Conservation (phyloP, 2,329 filamentous ascomycete genomes). For the Zymoseptoria ardabiliae region DNA sequence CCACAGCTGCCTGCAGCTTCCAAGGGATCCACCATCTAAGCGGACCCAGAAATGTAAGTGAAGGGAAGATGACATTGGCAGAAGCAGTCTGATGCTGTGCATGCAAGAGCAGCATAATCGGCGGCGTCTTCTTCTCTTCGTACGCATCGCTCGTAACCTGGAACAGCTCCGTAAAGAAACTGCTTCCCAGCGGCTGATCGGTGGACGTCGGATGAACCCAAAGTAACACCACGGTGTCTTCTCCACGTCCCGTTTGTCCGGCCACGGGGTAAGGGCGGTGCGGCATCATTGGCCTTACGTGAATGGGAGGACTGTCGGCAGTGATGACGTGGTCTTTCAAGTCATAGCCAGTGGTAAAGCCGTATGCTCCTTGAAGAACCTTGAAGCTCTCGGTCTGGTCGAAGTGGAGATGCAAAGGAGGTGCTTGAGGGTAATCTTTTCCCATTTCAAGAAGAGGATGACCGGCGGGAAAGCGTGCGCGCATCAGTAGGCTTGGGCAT, state of each 20-base stretch:
- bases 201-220: constrained; percentile 5
- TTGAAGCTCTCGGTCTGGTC: constrained; percentile 12
- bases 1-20: constrained; percentile 3
- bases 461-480: background rate
- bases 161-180: constrained; percentile 9
- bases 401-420: constrained; percentile 9
- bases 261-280: constrained; percentile 3
- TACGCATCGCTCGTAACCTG: background rate
- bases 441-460: constrained; percentile 2
- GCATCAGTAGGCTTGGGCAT: constrained; percentile 1
- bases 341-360: constrained; percentile 5
- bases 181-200: constrained; percentile 2
- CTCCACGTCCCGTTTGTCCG: background rate
- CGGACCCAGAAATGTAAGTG: constrained; percentile 1
- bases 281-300: constrained; percentile 1
- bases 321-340: constrained; percentile 5
- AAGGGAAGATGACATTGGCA: constrained; percentile 3
- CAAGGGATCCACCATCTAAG: constrained; percentile 11
- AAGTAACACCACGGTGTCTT: constrained; percentile 4
- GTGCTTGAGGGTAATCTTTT: constrained; percentile 1
- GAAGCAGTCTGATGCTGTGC: constrained; percentile 6
- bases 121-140: constrained; percentile 1
- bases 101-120: constrained; percentile 4
- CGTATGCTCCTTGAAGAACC: constrained; percentile 5
- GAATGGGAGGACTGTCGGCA: background rate